Base-by-base conservation (phyloP, 1,139 yeast genomes). In the Oligophagozyma castellii region DNA sequence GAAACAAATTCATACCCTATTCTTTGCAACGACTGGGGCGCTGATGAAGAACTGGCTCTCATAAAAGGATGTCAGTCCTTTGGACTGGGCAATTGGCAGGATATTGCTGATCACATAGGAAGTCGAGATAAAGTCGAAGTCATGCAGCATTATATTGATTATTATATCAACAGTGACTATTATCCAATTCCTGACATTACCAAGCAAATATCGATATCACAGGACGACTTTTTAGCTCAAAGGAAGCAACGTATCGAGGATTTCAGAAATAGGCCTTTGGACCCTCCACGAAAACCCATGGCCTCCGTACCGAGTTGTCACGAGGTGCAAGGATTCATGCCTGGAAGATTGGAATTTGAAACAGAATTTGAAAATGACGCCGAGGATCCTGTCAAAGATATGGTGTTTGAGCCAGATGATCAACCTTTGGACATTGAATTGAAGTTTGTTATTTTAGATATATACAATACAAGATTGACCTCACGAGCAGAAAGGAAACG, bases 11-110 rank as follows among this genome's bases (percentile, higher is more conserved):
- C 94, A 4, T 89, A 83, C 48, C 98, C 99, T 0, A 80, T 92
- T 14, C 77, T 89, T 43, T 80, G 73, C 31, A 70, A 68, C 33
- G 89, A 78, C 29, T 89, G 99, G 99, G 98, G 98, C 19, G 98
- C 98, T 1, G 98, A 89, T 55, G 99, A 89, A 53, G 99, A 89
- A 53, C 52, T 86, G 36, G 60, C 83, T 28, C 61, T 89, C 36
- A 69, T 92, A 13, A 94, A 84, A 52, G 98, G 96, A 5, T 77
- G 93, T 30, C 95, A 86, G 53, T 77, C 81, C 4, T 67, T 70
- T 32, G 98, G 99, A 0, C 60, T 86, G 34, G 99, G 98, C 4
- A 86, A 86, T 53, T 89, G 98, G 98, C 94, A 81, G 44, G 98
- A 89, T 53, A 71, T 89, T 12, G 79, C 95, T 7, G 96, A 89